A percentile compares a stretch with the other conserved stretches of the same genome.
Conservation (phyloP, 768 basidiomycete genomes). For the Lanmaoa rubissima region DNA sequence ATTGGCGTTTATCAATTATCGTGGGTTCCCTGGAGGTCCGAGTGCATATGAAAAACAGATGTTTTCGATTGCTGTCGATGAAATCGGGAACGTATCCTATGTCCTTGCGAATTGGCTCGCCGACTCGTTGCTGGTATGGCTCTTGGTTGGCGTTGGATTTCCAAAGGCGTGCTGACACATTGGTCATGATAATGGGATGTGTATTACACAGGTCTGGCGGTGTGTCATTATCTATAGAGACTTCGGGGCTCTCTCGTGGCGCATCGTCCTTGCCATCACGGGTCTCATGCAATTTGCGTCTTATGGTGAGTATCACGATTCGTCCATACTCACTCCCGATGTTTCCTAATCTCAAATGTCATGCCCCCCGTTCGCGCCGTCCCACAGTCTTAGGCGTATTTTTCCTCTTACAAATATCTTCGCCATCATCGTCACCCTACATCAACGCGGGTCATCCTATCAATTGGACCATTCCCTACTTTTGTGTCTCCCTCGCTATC, state of each 20-base stretch:
- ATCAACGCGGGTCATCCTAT: slow-evolving; percentile 6
- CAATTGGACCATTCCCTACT: slow-evolving; percentile 30
- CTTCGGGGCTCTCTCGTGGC: slow-evolving; percentile 9
- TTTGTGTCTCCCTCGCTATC: slow-evolving; percentile 25
- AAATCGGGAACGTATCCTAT: slow-evolving; percentile 25
- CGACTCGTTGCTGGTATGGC: slow-evolving; percentile 24
- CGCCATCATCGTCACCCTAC: slow-evolving; percentile 29
- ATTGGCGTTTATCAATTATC: slow-evolving; percentile 29
- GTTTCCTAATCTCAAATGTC: neutral
- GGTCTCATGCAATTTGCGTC: slow-evolving; percentile 28
- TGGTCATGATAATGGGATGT: neutral
- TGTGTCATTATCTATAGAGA: slow-evolving; percentile 29
- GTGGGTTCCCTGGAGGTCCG: slow-evolving; percentile 27
- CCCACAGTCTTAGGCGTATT: slow-evolving; percentile 22
- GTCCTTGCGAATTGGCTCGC: slow-evolving; percentile 31
- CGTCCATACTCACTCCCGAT: neutral
- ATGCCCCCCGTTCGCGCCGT: neutral
- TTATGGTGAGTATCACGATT: slow-evolving; percentile 16
- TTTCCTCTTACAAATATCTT: slow-evolving; percentile 27
- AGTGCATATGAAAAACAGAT: slow-evolving; percentile 23
- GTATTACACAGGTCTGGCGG: slow-evolving; percentile 26
- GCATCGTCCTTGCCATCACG: slow-evolving; percentile 16
- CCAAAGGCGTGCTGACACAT: neutral
- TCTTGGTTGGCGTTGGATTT: neutral
- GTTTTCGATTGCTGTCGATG: slow-evolving; percentile 28